Conservation (phyloP, 1,139 yeast species). For the Lipomyces yarrowii region DNA sequence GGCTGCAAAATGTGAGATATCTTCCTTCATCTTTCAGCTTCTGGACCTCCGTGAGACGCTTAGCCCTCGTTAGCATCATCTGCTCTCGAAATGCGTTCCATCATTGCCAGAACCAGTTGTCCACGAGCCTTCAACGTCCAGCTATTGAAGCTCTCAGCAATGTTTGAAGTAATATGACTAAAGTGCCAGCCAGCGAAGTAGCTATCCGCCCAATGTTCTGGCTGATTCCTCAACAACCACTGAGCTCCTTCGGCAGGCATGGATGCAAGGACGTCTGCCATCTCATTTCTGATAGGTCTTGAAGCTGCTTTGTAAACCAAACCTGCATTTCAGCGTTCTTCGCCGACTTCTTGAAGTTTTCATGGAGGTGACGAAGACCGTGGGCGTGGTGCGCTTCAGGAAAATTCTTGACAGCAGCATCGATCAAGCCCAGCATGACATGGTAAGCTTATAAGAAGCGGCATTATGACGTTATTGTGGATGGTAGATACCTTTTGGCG, state of each 20-base stretch:
- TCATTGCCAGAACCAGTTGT: not conserved
- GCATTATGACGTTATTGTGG: too few relatives aligned
- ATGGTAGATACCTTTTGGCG: too few relatives aligned
- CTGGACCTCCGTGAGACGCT: not conserved
- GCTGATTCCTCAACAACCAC: not conserved
- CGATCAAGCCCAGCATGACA: too few relatives aligned
- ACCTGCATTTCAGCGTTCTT: not conserved
- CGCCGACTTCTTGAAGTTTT: not conserved
- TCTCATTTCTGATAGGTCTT: not conserved
- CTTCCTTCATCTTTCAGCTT: not conserved
- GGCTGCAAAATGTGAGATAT: not conserved
- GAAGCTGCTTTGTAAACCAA: not conserved
- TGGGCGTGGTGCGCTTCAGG: too few relatives aligned
- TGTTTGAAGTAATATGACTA: not conserved
- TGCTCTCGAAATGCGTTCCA: not conserved
- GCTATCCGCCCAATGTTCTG: constrained; percentile 1
- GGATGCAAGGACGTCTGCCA: not conserved
- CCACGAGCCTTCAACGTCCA: not conserved
- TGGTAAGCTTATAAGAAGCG: too few relatives aligned
- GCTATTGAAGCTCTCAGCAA: not conserved
- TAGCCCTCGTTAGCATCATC: not conserved
- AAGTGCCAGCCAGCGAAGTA: not conserved
- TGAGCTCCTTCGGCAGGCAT: not conserved
- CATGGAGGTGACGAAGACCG: not conserved
- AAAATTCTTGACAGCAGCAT: too few relatives aligned